Evolutionary conservation across 306 rosid genomes (phyloP).

Genomic region (Styphnolobium japonicum): DNA sequence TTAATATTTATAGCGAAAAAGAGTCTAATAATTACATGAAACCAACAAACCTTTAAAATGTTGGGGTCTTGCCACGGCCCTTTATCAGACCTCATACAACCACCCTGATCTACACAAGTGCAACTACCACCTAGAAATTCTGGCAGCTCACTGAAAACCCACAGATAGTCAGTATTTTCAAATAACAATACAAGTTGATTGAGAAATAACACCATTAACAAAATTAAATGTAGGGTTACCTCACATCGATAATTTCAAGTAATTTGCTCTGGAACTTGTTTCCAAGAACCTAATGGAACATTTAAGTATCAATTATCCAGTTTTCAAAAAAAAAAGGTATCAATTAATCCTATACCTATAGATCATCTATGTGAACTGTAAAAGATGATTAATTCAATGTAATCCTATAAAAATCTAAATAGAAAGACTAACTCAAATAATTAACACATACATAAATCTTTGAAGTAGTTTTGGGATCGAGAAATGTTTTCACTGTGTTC

Average conservation of each 20-base stretch:
- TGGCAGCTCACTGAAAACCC: slow-evolving; percentile 74
- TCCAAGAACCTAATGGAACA: slow-evolving; percentile 73
- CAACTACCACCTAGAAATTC: slow-evolving; percentile 87
- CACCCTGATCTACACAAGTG: slow-evolving; percentile 70
- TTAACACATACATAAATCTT: slow-evolving; percentile 81
- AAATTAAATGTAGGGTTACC: slow-evolving; percentile 45
- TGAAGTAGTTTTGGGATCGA: slow-evolving; percentile 82
- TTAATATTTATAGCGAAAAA: not conserved
- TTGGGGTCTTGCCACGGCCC: slow-evolving; percentile 93
- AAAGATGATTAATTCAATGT: slow-evolving; percentile 12
- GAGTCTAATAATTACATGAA: slow-evolving; percentile 2
- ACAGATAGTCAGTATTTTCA: slow-evolving; percentile 12
- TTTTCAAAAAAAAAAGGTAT: no score
- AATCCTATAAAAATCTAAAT: not conserved
- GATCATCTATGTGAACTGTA: slow-evolving; percentile 2
- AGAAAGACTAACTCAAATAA: not conserved
- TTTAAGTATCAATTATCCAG: slow-evolving; percentile 27
- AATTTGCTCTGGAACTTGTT: slow-evolving; percentile 74
- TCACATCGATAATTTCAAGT: slow-evolving; percentile 73
- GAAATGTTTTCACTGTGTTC: slow-evolving; percentile 78
- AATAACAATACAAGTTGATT: slow-evolving; percentile 2
- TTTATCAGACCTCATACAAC: slow-evolving; percentile 85
- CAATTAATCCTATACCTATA: slow-evolving; percentile 14
- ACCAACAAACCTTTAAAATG: slow-evolving; percentile 64
- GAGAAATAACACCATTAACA: not conserved